Percentiles rank a stretch among this genome's conserved stretches.
These are phyloP conservation scores for Diaporthe ilicicola DNA, from an alignment of 2,329 filamentous ascomycete genomes.

Conservation along the genomic window DNA sequence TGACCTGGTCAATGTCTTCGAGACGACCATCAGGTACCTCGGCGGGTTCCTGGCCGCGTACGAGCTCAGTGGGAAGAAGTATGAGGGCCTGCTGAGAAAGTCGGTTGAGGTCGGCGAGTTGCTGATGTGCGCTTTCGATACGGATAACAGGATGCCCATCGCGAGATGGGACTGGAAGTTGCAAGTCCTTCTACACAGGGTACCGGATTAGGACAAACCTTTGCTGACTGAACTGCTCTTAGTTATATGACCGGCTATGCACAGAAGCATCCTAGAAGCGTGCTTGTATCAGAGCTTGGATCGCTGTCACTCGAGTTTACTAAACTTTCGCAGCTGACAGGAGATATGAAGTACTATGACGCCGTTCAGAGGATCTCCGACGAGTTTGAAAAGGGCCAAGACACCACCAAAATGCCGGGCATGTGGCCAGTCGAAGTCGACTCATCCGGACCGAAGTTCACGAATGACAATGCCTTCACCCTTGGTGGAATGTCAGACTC, in stretches of 20 bases:
- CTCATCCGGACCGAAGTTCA: conserved; percentile 60
- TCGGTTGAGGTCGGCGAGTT: conserved; percentile 70
- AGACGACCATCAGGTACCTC: conserved; percentile 60
- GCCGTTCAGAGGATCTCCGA: conserved; percentile 66
- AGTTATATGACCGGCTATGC: conserved; percentile 53
- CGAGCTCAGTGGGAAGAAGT: conserved; percentile 66
- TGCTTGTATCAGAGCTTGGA: conserved; percentile 61
- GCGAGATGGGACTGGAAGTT: conserved; percentile 64
- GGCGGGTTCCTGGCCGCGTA: conserved; percentile 76
- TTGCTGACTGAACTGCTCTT: conserved; percentile 5
- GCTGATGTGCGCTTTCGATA: conserved; percentile 73
- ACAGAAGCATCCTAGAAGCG: conserved; percentile 54
- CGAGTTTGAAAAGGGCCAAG: conserved; percentile 62
- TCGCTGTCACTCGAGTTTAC: conserved; percentile 70
- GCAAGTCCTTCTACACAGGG: conserved; percentile 38
- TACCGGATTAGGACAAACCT: not conserved
- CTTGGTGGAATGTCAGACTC: conserved; percentile 66
- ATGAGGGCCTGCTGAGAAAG: conserved; percentile 65
- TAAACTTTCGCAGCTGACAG: conserved; percentile 69
- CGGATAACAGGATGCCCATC: conserved; percentile 72
- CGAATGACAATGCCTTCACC: conserved; percentile 61
- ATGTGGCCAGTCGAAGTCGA: conserved; percentile 69
- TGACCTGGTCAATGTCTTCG: conserved; percentile 70
- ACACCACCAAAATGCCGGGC: conserved; percentile 64
- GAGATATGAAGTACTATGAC: conserved; percentile 68